Conservation (phyloP, 805 yeast genomes). For the Kazachstania psychrophila region DNA sequence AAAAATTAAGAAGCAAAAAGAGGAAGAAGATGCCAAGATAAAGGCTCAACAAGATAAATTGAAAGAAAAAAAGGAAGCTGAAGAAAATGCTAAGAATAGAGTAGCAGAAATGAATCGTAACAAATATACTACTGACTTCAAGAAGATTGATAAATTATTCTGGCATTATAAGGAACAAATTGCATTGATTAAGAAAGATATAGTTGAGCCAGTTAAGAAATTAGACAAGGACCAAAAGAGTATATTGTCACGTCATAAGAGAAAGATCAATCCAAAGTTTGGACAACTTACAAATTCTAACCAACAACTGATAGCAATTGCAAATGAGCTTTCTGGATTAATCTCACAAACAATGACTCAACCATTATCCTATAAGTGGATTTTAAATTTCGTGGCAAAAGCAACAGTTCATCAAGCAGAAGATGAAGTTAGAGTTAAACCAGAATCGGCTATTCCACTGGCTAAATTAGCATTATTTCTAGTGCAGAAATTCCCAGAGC, state of each 20-base stretch:
- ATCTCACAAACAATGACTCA: slow-evolving; percentile 39
- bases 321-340: slow-evolving; percentile 41
- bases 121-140: slow-evolving; percentile 20
- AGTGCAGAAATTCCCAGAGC: slow-evolving; percentile 39
- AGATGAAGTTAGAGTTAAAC: slow-evolving; percentile 74
- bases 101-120: slow-evolving; percentile 15
- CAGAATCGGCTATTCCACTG: slow-evolving; percentile 70
- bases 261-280: slow-evolving; percentile 78
- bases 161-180: slow-evolving; percentile 43
- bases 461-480: slow-evolving; percentile 55
- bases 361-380: slow-evolving; percentile 57
- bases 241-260: slow-evolving; percentile 47
- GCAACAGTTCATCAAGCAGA: slow-evolving; percentile 87
- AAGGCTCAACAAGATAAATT: slow-evolving; percentile 18
- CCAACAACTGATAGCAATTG: slow-evolving; percentile 46
- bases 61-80: slow-evolving; percentile 17
- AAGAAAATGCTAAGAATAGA: slow-evolving; percentile 15
- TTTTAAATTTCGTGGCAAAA: slow-evolving; percentile 74
- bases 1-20: slow-evolving; percentile 8
- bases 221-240: slow-evolving; percentile 44
- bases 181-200: slow-evolving; percentile 46
- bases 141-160: slow-evolving; percentile 36
- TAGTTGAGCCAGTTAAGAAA: slow-evolving; percentile 47
- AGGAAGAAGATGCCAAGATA: slow-evolving; percentile 12
- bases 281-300: slow-evolving; percentile 80